Base-by-base conservation (phyloP, 148 eudicot genomes). In the Talinum fruticosum region DNA sequence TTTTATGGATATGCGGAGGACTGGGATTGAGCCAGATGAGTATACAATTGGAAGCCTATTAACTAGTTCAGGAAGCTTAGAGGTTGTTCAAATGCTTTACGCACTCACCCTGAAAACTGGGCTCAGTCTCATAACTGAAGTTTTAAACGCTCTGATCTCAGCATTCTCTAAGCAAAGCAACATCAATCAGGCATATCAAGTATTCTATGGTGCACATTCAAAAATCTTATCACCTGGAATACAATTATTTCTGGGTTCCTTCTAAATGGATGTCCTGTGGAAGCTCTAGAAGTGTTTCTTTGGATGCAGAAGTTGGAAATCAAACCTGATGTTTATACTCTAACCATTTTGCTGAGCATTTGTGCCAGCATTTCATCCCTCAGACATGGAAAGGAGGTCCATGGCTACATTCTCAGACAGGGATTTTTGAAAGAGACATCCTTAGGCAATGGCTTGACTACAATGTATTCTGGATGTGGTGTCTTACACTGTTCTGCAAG, bases 11-110 rank as follows among this genome's bases (percentile, higher is more conserved):
- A 92, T 94, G 98, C 92, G 76, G 74, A 87, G 82, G 49, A 80
- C 62, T 53, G 89, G 90, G 36, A 72, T 89, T 57, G 75, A 53
- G 66, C 91, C 93, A 65, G 98, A 94, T 74, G 97, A 88, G 81
- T 94, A 90, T 76, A 92, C 97, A 8, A 84, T 94, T 47, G 97
- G 97, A 80, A 86, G 91, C 75, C 79, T 92, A 33, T 77, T 94
- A 74, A 41, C 84, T 53, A 81, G 84, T 79, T 67, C 85, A 0
- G 90, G 84, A 35, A 78, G 76, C 57, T 47, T 86, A 23, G 88
- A 80, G 38, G 12, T 36, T 73, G 86, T 89, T 71, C 84, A 85
- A 81, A 89, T 86, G 88, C 71, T 90, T 73, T 87, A 87, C 72
- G 88, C 94, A 14, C 34, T 79, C 69, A 87, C 78, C 29, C 54